A percentile compares a stretch with the other conserved stretches of the same genome.
phyloP scores from a whole-genome alignment of 2,329 filamentous ascomycete genomes.

The Aspergillus japonicus region DNA sequence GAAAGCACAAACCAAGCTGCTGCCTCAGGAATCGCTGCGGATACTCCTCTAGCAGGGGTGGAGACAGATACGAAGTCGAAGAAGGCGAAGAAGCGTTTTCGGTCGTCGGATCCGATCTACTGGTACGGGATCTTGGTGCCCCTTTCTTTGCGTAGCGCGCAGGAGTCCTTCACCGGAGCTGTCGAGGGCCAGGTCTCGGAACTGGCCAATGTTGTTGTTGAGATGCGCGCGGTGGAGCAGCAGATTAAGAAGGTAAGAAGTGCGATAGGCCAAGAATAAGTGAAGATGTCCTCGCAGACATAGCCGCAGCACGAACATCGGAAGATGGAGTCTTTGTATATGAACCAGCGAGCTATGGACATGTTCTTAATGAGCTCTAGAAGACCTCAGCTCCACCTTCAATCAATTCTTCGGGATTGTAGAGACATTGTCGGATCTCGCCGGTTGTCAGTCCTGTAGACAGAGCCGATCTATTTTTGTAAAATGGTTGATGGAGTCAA shows the following conservation, averaged over 20 bases:
- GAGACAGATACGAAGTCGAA: constrained; percentile 14
- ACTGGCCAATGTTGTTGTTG: constrained; percentile 37
- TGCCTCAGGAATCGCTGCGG: constrained; percentile 2
- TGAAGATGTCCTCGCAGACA: background rate
- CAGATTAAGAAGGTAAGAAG: constrained; percentile 34
- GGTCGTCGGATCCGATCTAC: constrained; percentile 43
- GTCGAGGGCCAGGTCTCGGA: constrained; percentile 38
- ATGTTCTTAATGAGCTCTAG: background rate
- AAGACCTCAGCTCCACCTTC: background rate
- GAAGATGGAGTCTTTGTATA: too few species aligned
- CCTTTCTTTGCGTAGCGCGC: constrained; percentile 44
- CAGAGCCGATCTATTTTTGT: background rate
- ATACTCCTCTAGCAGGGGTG: constrained; percentile 5
- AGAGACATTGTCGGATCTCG: background rate
- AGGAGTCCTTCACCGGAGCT: constrained; percentile 43
- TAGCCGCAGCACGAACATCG: background rate
- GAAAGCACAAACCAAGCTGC: background rate
- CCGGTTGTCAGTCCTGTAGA: background rate
- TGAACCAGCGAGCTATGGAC: background rate
- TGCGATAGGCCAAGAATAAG: constrained; percentile 20
- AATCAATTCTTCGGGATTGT: background rate
- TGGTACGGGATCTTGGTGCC: constrained; percentile 53
- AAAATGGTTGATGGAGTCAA: background rate
- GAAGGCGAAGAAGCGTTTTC: constrained; percentile 27
- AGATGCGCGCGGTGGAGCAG: constrained; percentile 44